Percentiles rank a stretch among this genome's conserved stretches.
phyloP scores from a whole-genome alignment of 805 yeast genomes.

The Wickerhamomyces ciferrii region DNA sequence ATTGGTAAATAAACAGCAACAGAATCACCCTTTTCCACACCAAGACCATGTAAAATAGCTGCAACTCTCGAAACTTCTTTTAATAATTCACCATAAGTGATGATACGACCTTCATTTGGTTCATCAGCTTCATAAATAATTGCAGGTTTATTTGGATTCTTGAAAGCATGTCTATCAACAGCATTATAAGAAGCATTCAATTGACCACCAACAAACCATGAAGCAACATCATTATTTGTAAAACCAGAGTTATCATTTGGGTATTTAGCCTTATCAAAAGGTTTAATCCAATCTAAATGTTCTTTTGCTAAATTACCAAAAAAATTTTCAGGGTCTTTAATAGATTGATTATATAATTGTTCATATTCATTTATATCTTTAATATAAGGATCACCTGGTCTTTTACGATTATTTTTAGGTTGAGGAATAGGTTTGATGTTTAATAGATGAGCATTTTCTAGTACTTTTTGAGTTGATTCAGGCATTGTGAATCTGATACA shows the following conservation, averaged over 20 bases:
- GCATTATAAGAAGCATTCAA: conserved; percentile 77
- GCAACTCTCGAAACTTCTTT: conserved; percentile 68
- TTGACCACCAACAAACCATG: conserved; percentile 80
- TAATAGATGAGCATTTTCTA: conserved; percentile 26
- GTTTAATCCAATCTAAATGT: conserved; percentile 75
- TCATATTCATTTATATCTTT: conserved; percentile 57
- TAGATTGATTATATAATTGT: conserved; percentile 69
- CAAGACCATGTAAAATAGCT: conserved; percentile 59
- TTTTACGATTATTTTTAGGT: conserved; percentile 18
- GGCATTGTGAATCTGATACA: conserved; percentile 10
- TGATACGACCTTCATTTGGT: conserved; percentile 52
- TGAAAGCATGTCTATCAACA: conserved; percentile 76
- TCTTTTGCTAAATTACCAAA: conserved; percentile 76
- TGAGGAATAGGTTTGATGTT: conserved; percentile 21
- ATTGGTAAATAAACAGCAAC: conserved; percentile 85
- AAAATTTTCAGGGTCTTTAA: conserved; percentile 75
- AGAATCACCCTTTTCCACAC: conserved; percentile 76
- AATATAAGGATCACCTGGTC: conserved; percentile 19
- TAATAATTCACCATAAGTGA: conserved; percentile 69
- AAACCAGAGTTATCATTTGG: conserved; percentile 37
- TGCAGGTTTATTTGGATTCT: conserved; percentile 68
- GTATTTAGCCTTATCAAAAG: conserved; percentile 63
- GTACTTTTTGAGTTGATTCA: conserved; percentile 12
- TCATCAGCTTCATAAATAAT: conserved; percentile 81
- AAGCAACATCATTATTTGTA: conserved; percentile 43